Percentiles rank a stretch among this genome's conserved stretches.
phyloP scores from a whole-genome alignment of 2,329 filamentous ascomycete genomes.

The Talaromyces sp. region DNA sequence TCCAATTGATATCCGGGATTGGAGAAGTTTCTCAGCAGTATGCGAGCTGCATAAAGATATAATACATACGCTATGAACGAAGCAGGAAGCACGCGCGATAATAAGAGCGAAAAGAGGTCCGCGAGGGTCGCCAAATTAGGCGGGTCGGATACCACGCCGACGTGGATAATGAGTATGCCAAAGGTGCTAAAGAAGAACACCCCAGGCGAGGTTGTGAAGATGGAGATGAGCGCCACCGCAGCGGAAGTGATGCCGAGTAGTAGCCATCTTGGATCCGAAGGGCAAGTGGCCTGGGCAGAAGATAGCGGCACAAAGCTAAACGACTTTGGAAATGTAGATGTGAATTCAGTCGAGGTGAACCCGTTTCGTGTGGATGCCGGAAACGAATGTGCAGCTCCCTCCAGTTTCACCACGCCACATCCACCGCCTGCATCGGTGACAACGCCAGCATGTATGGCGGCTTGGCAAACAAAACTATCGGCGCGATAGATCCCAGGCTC shows the following conservation, averaged over 20 bases:
- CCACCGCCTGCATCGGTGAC: slow-evolving; percentile 67
- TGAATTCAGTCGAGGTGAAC: slow-evolving; percentile 70
- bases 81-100: slow-evolving; percentile 80
- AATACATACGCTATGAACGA: slow-evolving; percentile 83
- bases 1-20: slow-evolving; percentile 60
- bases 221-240: slow-evolving; percentile 69
- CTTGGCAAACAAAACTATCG: slow-evolving; percentile 80
- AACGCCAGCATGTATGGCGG: slow-evolving; percentile 78
- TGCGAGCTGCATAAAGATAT: slow-evolving; percentile 73
- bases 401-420: slow-evolving; percentile 71
- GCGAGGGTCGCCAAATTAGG: slow-evolving; percentile 63
- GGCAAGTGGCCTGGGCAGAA: slow-evolving; percentile 51
- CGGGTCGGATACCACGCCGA: slow-evolving; percentile 83
- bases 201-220: slow-evolving; percentile 72
- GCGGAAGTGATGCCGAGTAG: slow-evolving; percentile 73
- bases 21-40: slow-evolving; percentile 66
- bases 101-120: slow-evolving; percentile 66
- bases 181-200: slow-evolving; percentile 85
- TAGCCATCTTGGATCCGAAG: slow-evolving; percentile 76
- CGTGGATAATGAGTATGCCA: slow-evolving; percentile 77
- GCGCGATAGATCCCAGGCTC: slow-evolving; percentile 66
- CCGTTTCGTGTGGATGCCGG: slow-evolving; percentile 61
- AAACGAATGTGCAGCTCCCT: slow-evolving; percentile 63
- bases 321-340: slow-evolving; percentile 82
- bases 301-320: slow-evolving; percentile 68